These are phyloP conservation scores for Candida golubevii DNA, from an alignment of 805 yeast genomes.

Conservation along the genomic window DNA sequence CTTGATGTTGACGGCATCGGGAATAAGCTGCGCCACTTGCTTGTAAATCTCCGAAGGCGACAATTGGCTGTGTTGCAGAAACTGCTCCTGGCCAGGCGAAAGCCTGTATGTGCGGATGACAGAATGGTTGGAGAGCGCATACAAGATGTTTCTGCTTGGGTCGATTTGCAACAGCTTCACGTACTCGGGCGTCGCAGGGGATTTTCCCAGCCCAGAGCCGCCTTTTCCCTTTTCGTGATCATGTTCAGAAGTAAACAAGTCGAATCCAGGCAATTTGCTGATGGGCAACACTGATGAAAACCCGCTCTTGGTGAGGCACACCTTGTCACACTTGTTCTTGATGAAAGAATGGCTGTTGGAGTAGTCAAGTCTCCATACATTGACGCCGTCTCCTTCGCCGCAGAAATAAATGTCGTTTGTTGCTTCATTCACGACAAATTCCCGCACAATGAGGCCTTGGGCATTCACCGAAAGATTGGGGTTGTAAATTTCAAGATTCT, in stretches of 20 bases:
- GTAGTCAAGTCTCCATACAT: conserved; percentile 86
- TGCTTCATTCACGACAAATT: conserved; percentile 52
- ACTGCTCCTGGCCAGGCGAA: conserved; percentile 38
- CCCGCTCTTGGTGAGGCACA: conserved; percentile 72
- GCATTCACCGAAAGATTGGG: conserved; percentile 78
- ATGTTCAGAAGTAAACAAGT: conserved; percentile 24
- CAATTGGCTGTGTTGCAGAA: conserved; percentile 33
- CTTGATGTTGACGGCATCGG: conserved; percentile 54
- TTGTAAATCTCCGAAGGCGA: conserved; percentile 45
- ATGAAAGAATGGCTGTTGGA: conserved; percentile 84
- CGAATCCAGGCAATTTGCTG: conserved; percentile 31
- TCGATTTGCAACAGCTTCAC: conserved; percentile 69
- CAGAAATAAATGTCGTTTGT: conserved; percentile 82
- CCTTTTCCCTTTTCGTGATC: conserved; percentile 1
- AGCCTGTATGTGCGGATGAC: conserved; percentile 75
- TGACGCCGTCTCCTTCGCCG: conserved; percentile 71
- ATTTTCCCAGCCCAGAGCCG: conserved; percentile 6
- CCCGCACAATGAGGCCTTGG: conserved; percentile 70
- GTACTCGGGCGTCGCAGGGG: conserved; percentile 43
- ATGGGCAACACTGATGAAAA: conserved; percentile 36
- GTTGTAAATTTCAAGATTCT: conserved; percentile 65
- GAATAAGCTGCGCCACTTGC: conserved; percentile 47
- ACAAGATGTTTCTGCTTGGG: conserved; percentile 69
- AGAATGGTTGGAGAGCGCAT: conserved; percentile 78
- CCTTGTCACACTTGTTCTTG: conserved; percentile 74